Evolutionary conservation across 192 early-diverging fungal genomes (phyloP).

Genomic region (Umbelopsis isabellina): DNA sequence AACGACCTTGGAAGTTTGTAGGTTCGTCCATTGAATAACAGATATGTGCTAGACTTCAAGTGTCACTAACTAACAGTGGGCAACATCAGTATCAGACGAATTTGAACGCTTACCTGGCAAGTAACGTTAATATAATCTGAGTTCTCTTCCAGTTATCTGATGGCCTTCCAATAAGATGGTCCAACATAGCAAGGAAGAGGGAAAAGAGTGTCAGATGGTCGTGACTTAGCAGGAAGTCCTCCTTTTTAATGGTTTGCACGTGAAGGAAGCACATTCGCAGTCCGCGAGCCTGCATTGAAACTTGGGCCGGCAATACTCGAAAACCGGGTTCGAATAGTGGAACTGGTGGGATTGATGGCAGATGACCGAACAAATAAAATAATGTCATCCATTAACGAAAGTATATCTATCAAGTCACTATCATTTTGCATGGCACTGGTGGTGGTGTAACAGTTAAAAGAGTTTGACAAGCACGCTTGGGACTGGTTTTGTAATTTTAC

Average conservation of each 20-base stretch:
- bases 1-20: slow-evolving; percentile 30
- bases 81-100: neutral
- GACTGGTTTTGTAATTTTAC: no score
- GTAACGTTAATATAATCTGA: slow-evolving; percentile 67
- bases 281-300: no score
- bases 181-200: slow-evolving; percentile 68
- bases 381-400: no score
- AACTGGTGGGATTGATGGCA: no score
- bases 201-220: slow-evolving; percentile 13
- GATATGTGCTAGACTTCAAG: slow-evolving; percentile 23
- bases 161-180: slow-evolving; percentile 89
- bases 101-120: slow-evolving; percentile 22
- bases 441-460: no score
- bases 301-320: no score
- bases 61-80: slow-evolving; percentile 1
- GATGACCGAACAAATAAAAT: no score
- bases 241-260: slow-evolving; percentile 11
- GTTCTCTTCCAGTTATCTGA: slow-evolving; percentile 84
- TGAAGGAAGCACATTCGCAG: neutral
- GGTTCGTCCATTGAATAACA: slow-evolving; percentile 29
- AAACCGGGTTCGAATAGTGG: no score
- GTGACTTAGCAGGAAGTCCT: neutral
- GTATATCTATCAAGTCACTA: no score
- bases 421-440: no score
- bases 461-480: no score